These are phyloP conservation scores for Colletotrichum limetticola DNA, from an alignment of 2,329 filamentous ascomycete genomes.

Conservation along the genomic window DNA sequence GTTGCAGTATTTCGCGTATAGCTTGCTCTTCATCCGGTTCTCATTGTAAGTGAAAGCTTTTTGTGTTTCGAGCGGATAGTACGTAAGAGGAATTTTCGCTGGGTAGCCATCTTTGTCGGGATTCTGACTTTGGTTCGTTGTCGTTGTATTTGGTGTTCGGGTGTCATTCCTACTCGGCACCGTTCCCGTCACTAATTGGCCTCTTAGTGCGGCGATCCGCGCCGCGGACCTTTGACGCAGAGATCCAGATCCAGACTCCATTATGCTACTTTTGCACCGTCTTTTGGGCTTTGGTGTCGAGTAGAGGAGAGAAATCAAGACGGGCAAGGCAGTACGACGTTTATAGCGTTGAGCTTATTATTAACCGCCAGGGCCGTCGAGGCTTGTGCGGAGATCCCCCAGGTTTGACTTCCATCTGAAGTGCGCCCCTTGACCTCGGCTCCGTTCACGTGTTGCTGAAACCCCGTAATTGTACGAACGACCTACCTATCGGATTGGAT, in stretches of 20 bases:
- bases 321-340: not conserved
- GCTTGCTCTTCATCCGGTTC: slow-evolving; percentile 20
- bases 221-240: slow-evolving; percentile 3
- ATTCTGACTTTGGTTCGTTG: not conserved
- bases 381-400: not conserved
- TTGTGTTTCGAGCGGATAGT: slow-evolving; percentile 23
- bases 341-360: not conserved
- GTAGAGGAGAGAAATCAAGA: not conserved
- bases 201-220: slow-evolving; percentile 4
- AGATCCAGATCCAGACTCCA: not conserved
- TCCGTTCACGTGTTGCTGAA: not conserved
- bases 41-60: slow-evolving; percentile 18
- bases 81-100: slow-evolving; percentile 21
- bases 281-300: not conserved
- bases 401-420: not conserved
- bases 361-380: not conserved
- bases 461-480: not conserved
- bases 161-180: not conserved
- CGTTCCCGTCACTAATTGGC: not conserved
- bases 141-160: not conserved
- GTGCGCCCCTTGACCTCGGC: slow-evolving; percentile 3
- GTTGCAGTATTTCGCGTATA: slow-evolving; percentile 25
- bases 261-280: not conserved
- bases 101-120: slow-evolving; percentile 27
- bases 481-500: not conserved